These are phyloP conservation scores for Cynanchum wilfordii DNA, from an alignment of 257 asterid species.

Conservation along the genomic window DNA sequence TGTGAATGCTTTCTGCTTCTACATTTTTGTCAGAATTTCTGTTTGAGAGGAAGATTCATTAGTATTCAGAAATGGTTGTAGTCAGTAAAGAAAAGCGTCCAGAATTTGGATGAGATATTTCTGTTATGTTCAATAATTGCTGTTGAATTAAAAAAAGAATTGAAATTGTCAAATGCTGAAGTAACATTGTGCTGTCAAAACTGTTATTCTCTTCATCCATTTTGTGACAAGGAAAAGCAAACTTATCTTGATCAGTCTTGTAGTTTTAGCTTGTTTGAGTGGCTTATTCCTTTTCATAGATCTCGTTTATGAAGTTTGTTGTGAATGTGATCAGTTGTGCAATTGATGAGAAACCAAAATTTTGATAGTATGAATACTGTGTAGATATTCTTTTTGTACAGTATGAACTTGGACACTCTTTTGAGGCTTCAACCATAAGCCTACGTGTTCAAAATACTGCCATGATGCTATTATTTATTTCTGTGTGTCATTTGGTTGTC, in stretches of 20 bases:
- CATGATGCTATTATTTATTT: constrained; percentile 18
- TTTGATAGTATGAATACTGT: neutral
- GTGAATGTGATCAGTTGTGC: neutral
- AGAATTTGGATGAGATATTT: neutral
- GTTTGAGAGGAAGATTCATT: neutral
- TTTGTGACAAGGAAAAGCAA: neutral
- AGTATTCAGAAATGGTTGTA: neutral
- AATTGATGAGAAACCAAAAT: neutral
- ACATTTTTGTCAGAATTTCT: neutral
- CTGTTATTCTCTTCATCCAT: neutral
- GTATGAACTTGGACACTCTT: neutral
- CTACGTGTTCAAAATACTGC: neutral
- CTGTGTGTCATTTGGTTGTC: constrained; percentile 67
- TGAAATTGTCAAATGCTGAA: neutral
- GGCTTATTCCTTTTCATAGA: neutral
- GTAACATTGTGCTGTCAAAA: neutral
- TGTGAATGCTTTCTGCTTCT: neutral
- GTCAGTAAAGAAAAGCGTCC: neutral
- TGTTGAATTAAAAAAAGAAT: neutral
- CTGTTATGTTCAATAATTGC: neutral
- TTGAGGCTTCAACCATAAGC: neutral
- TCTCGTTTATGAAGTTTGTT: neutral
- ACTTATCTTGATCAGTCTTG: neutral
- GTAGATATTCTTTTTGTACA: neutral
- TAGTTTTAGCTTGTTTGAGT: neutral